Evolutionary conservation across 495 filamentous ascomycete species (phyloP), one percentile per base, ranked within the genome.

Genomic region (Penicillium paxilli): DNA sequence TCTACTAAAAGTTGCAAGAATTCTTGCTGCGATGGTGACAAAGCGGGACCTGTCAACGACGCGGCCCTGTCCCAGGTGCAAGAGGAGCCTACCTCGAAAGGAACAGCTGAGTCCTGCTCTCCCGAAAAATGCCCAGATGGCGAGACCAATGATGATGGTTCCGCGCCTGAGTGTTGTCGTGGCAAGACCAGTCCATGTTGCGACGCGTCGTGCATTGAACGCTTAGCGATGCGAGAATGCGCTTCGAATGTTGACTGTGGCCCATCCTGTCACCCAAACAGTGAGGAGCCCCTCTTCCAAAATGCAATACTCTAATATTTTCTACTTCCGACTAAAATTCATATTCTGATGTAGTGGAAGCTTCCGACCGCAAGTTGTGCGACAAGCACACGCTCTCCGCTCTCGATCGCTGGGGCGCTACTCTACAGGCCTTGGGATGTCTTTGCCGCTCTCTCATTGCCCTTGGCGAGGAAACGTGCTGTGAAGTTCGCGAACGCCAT

Each of bases 381-480:
- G 33, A 24, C 28, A 12, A 67, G 11, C 70, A 75, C 55, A 46
- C 53, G 9, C 67, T 55, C 26, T 63, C 66, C 17, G 64, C 68
- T 8, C 72, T 60, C 28, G 56, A 64, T 12, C 55, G 46, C 14
- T 82, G 79, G 51, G 67, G 58, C 1, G 62, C 64, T 33, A 79
- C 56, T 16, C 68, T 82, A 7, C 58, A 73, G 42, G 74, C 78
- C 17, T 57, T 82, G 14, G 81, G 81, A 8, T 84, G 80, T 64
- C 78, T 83, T 48, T 84, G 80, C 58, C 72, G 79, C 25, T 74
- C 78, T 35, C 64, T 84, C 3, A 44, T 82, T 30, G 78, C 80
- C 24, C 68, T 81, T 41, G 77, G 78, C 12, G 66, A 79, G 35
- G 78, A 83, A 54, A 70, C 77, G 6, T 84, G 81, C 61, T 84